Evolutionary conservation across 805 yeast genomes (phyloP), one percentile per base, ranked within the genome.

Genomic region (Wickerhamiella dianesei): DNA sequence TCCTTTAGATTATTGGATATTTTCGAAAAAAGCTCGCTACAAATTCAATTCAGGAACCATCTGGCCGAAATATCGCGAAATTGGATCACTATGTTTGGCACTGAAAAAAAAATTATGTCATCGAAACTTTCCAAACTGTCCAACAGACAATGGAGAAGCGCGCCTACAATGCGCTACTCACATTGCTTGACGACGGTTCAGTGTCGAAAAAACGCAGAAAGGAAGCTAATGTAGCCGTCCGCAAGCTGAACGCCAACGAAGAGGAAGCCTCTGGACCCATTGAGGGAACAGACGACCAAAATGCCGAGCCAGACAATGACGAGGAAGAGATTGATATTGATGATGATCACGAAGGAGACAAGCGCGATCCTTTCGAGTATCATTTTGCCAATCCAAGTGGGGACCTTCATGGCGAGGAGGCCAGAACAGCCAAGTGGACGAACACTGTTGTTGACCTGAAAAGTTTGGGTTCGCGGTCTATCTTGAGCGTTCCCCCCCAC

Each of bases 301-400:
- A 22, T 3, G 32, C 37, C 19, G 64, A 50, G 25, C 54, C 53
- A 4, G 62, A 59, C 6, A 65, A 60, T 5, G 60, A 48, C 14
- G 59, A 52, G 22, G 70, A 45, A 35, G 53, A 43, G 12, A 50
- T 17, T 4, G 43, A 37, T 13, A 50, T 36, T 3, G 71, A 58
- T 4, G 70, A 65, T 12, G 71, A 65, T 20, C 62, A 63, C 42
- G 71, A 65, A 16, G 69, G 63, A 3, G 68, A 65, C 42, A 45
- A 53, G 9, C 59, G 63, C 5, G 96, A 89, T 64, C 84, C 94
- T 0, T 87, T 83, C 55, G 83, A 82, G 50, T 58, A 64, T 12
- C 97, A 88, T 61, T 88, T 82, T 62, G 80, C 79, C 43, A 64
- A 68, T 18, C 67, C 74, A 0, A 52, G 55, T n/a, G 53, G 35